phyloP scores from a whole-genome alignment of 2,329 filamentous ascomycete genomes.

The Arthrinium puccinioides region DNA sequence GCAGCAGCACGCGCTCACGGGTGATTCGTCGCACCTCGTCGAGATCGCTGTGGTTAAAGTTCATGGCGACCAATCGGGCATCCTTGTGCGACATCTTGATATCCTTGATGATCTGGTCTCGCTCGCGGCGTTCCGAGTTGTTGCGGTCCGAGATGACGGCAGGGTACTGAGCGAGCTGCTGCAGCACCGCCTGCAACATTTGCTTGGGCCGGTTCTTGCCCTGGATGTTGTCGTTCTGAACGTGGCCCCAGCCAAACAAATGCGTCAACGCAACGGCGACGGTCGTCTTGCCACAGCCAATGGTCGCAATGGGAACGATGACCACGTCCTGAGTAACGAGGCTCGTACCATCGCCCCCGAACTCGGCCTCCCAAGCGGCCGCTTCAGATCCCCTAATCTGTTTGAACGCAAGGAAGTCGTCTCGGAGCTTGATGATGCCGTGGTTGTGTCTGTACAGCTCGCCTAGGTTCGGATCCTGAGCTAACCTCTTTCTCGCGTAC shows the following conservation, averaged over 20 bases:
- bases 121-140: conserved; percentile 83
- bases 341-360: conserved; percentile 39
- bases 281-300: conserved; percentile 96
- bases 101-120: conserved; percentile 80
- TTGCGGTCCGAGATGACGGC: conserved; percentile 91
- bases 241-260: conserved; percentile 84
- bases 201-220: conserved; percentile 69
- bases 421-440: conserved; percentile 84
- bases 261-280: conserved; percentile 73
- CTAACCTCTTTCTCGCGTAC: conserved; percentile 70
- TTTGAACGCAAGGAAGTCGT: conserved; percentile 78
- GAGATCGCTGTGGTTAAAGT: conserved; percentile 79
- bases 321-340: conserved; percentile 63
- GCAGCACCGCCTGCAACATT: conserved; percentile 67
- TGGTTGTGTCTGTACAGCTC: conserved; percentile 79
- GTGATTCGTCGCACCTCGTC: conserved; percentile 69
- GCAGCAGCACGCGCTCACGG: conserved; percentile 67
- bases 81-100: conserved; percentile 54
- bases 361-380: conserved; percentile 63
- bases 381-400: conserved; percentile 86
- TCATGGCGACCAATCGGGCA: conserved; percentile 73
- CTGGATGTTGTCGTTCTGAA: conserved; percentile 95
- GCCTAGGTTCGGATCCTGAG: conserved; percentile 57
- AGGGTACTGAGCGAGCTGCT: conserved; percentile 53
- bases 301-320: conserved; percentile 84